Evolutionary conservation across 441 rosid genomes (phyloP).

Genomic region (Aquilaria agallochum): DNA sequence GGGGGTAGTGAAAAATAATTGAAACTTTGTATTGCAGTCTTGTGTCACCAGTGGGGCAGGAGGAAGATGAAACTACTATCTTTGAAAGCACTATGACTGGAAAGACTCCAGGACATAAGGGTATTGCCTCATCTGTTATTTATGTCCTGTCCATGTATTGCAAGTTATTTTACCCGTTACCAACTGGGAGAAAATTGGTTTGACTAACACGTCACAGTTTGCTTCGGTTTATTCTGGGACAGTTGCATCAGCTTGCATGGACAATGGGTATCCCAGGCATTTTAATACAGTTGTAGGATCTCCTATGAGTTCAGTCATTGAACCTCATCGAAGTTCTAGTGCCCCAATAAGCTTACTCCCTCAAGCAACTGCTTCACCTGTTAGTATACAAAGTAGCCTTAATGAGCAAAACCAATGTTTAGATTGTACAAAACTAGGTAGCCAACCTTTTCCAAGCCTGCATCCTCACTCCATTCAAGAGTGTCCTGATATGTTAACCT

Average conservation of each 20-base stretch:
- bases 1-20: conserved; percentile 1
- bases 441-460: conserved; percentile 37
- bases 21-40: conserved; percentile 35
- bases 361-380: conserved; percentile 29
- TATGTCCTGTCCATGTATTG: conserved; percentile 1
- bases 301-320: conserved; percentile 31
- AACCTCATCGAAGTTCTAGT: conserved; percentile 35
- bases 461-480: conserved; percentile 51
- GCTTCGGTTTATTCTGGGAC: conserved; percentile 31
- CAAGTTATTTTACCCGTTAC: conserved; percentile 8
- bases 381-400: conserved; percentile 33
- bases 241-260: conserved; percentile 26
- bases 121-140: conserved; percentile 31
- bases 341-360: conserved; percentile 33
- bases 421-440: conserved; percentile 36
- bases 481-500: conserved; percentile 33
- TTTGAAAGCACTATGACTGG: conserved; percentile 41
- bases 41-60: conserved; percentile 34
- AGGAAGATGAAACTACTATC: conserved; percentile 38
- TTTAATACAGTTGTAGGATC: conserved; percentile 27
- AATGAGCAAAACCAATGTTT: conserved; percentile 28
- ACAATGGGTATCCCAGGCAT: conserved; percentile 30
- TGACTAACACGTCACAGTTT: background rate
- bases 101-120: conserved; percentile 39
- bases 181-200: no score